Conservation (phyloP, 177 flowering plant genomes). For the Vitis hybrid region DNA sequence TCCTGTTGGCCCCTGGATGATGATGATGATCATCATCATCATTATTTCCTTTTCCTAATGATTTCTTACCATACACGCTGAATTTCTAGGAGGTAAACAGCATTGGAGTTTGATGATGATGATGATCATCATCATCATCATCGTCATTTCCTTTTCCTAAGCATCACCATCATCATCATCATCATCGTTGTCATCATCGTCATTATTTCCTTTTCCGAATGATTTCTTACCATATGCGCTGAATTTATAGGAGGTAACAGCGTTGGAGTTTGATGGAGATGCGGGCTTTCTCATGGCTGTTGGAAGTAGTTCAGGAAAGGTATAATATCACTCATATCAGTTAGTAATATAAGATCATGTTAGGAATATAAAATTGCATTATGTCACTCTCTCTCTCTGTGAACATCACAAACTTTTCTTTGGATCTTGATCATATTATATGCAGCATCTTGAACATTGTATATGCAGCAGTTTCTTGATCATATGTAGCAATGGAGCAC, state of each 20-base stretch:
- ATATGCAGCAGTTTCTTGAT: no score
- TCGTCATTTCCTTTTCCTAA: neutral
- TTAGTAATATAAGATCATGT: neutral
- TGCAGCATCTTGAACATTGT: no score
- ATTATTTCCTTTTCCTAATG: constrained; percentile 2
- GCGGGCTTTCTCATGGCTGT: constrained; percentile 81
- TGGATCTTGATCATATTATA: no score
- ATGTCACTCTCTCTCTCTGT: no score
- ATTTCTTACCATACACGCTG: constrained; percentile 7
- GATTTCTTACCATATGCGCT: neutral
- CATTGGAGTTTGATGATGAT: constrained; percentile 62
- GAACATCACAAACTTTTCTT: no score
- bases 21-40: neutral
- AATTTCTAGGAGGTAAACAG: constrained; percentile 75
- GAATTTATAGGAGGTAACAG: constrained; percentile 7
- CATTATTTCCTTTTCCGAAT: neutral
- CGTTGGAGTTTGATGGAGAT: constrained; percentile 72
- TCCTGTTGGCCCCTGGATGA: neutral
- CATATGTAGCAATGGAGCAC: no score
- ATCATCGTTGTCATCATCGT: neutral
- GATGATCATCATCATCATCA: no score
- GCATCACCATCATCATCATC: no score
- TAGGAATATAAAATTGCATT: neutral
- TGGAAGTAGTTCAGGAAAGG: constrained; percentile 93
- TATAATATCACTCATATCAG: constrained; percentile 15